Base-by-base conservation (phyloP, 2,329 filamentous ascomycete genomes). In the Cladosporium velox region DNA sequence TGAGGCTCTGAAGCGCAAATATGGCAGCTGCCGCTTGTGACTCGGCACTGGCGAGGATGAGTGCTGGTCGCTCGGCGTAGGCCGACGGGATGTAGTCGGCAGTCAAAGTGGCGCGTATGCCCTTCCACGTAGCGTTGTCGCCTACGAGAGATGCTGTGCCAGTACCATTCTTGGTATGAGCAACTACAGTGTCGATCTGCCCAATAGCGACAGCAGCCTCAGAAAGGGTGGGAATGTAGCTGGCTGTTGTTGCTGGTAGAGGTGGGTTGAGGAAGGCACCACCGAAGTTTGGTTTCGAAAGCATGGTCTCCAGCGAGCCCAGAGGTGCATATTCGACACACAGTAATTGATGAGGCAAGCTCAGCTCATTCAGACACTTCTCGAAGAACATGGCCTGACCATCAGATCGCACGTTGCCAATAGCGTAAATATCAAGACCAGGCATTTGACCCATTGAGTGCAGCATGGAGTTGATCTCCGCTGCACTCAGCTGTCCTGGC, bases 51-150 rank as follows among this genome's bases (percentile, higher is more conserved):
- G 91, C 90, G 12, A 96, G 80, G 15, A 96, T 86, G 54, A 96
- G 86, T 2, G 91, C 91, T 4, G 91, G 87, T 58, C 91, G 87
- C 51, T 88, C 89, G 70, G 86, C 86, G 76, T 94, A 96, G 0
- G 92, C 91, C 4, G 91, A 93, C 0, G 92, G 91, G 0, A 93
- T 90, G 70, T 93, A 88, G 72, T 96, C 91, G 26, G 90, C 86
- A 4, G 90, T 95, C 66, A 96, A 81, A 0, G 91, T 93, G 62
- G 91, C 90, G 58, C 92, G 84, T 66, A 96, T 94, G 1, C 91
- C 92, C 76, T 92, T 92, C 91, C 92, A 95, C 15, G 88, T 88
- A 12, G 91, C 90, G 71, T 96, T 96, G 72, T 95, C 91, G 57
- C 92, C 90, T 18, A 93, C 81, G 49, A 94, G 85, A 5, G 84